Conservation (phyloP, 2,329 filamentous ascomycete genomes). For the Penicillium sp. region DNA sequence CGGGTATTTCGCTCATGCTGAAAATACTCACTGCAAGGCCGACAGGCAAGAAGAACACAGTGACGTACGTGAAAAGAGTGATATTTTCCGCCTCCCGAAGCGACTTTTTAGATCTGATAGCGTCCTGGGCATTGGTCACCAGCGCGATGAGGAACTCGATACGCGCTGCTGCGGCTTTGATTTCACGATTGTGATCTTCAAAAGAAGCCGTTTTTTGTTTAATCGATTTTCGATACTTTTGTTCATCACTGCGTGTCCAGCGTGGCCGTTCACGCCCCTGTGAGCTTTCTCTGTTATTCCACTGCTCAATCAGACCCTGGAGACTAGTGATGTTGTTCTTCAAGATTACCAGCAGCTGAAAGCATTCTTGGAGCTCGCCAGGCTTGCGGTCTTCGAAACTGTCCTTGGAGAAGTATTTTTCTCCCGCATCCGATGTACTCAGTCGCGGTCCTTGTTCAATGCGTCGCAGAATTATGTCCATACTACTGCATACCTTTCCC, state of each 20-base stretch:
- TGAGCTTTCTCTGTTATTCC: constrained; percentile 30
- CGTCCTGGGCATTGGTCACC: constrained; percentile 22
- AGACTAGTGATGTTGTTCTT: constrained; percentile 18
- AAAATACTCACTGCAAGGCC: constrained; percentile 38
- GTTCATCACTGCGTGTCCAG: constrained; percentile 39
- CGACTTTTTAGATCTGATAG: constrained; percentile 23
- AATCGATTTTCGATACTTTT: constrained; percentile 32
- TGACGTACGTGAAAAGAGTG: constrained; percentile 41
- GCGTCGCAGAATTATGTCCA: constrained; percentile 14
- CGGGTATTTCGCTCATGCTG: constrained; percentile 35
- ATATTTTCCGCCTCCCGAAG: constrained; percentile 33
- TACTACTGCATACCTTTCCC: constrained; percentile 13
- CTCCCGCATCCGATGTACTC: background rate
- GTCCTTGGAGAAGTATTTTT: constrained; percentile 10
- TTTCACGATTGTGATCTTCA: constrained; percentile 12
- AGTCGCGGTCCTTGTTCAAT: constrained; percentile 13
- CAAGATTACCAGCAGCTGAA: constrained; percentile 21
- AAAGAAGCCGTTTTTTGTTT: constrained; percentile 15
- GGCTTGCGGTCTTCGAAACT: constrained; percentile 22
- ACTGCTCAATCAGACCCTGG: constrained; percentile 24
- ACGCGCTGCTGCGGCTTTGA: constrained; percentile 6
- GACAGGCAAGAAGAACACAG: constrained; percentile 39
- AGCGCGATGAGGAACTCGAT: constrained; percentile 20
- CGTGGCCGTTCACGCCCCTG: constrained; percentile 32
- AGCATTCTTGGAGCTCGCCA: constrained; percentile 23